phyloP scores from a whole-genome alignment of 345 rosid species.

The Eucalyptus paniculata region DNA sequence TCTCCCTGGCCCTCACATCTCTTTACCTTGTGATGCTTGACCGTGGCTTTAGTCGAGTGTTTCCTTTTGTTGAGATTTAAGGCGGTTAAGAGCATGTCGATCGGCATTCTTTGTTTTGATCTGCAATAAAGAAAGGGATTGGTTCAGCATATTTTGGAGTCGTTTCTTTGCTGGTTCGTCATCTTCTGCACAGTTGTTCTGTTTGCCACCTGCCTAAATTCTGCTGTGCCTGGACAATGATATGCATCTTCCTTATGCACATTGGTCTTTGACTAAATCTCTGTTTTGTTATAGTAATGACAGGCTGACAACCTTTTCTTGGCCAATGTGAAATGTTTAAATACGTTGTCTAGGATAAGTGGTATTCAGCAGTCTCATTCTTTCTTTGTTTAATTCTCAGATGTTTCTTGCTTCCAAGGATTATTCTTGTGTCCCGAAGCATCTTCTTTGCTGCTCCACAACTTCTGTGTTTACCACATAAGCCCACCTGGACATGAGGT shows the following conservation, averaged over 20 bases:
- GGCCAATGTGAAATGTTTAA: not conserved
- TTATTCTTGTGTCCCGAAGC: slow-evolving; percentile 83
- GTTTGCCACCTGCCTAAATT: not conserved
- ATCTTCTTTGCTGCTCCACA: slow-evolving; percentile 69
- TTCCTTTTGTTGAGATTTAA: not conserved
- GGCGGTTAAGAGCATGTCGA: not conserved
- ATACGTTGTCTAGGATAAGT: not conserved
- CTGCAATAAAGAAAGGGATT: not conserved
- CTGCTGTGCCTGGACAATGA: not conserved
- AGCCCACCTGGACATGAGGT: slow-evolving; percentile 99
- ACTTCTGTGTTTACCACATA: slow-evolving; percentile 88
- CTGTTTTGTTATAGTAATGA: not conserved
- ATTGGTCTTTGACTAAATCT: not conserved
- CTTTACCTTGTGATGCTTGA: not conserved
- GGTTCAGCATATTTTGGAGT: not conserved
- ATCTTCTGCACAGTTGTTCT: not conserved
- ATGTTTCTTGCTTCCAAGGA: slow-evolving; percentile 83
- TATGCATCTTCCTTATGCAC: not conserved
- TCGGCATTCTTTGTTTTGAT: not conserved
- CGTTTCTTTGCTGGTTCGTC: not conserved
- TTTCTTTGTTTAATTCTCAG: slow-evolving; percentile 15
- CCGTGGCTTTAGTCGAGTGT: not conserved
- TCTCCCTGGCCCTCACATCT: not conserved
- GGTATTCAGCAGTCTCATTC: not conserved
- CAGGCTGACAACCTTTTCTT: not conserved